Percentiles rank a stretch among this genome's conserved stretches.
Conservation (phyloP, 179 eudicot species). For the Spinacia oleracea region DNA sequence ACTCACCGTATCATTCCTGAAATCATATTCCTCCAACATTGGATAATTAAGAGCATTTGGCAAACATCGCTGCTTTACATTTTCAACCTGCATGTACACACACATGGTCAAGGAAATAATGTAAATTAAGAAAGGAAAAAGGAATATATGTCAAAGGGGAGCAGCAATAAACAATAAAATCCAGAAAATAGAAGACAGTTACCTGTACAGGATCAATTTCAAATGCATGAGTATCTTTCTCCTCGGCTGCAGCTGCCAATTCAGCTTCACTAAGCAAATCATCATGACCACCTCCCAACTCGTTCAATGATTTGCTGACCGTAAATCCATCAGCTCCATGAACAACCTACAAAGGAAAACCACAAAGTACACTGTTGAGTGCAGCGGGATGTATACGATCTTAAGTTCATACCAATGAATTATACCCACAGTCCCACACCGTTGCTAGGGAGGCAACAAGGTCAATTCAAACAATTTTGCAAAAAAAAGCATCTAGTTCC, state of each 20-base stretch:
- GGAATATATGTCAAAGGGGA: not conserved
- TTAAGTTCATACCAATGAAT: not conserved
- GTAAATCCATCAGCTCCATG: conserved; percentile 78
- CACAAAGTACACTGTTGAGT: not conserved
- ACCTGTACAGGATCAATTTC: conserved; percentile 93
- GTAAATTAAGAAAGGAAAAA: not conserved
- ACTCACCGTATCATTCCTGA: conserved; percentile 92
- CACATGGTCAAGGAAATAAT: not conserved
- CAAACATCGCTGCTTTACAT: conserved; percentile 91
- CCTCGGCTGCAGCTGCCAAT: conserved; percentile 94
- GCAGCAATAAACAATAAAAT: conserved; percentile 5
- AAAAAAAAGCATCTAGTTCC: no score
- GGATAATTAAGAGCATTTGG: conserved; percentile 97
- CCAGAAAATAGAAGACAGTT: not conserved
- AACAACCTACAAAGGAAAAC: conserved; percentile 37
- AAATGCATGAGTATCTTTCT: conserved; percentile 93
- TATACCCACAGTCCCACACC: not conserved
- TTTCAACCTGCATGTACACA: conserved; percentile 70
- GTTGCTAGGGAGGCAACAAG: not conserved
- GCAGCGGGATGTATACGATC: not conserved
- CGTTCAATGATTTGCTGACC: conserved; percentile 50
- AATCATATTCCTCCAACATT: conserved; percentile 98
- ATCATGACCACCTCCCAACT: conserved; percentile 63
- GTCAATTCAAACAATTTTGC: no score
- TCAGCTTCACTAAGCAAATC: conserved; percentile 85